phyloP scores from a whole-genome alignment of 2,329 filamentous ascomycete genomes.

The Emmonsiellopsis sp. region DNA sequence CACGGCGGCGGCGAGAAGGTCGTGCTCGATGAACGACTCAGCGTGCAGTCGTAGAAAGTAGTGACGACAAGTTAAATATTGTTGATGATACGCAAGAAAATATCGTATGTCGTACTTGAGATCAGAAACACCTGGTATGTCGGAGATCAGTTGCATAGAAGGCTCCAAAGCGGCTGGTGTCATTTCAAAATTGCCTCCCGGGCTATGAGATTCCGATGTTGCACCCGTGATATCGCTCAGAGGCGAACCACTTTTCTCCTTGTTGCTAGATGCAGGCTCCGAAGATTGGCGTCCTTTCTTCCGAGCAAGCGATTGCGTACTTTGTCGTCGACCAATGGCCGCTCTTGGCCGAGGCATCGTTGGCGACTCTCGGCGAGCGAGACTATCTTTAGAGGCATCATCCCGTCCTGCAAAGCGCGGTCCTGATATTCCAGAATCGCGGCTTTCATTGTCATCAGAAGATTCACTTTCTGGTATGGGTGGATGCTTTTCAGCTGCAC shows the following conservation, averaged over 20 bases:
- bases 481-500: constrained; percentile 28
- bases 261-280: constrained; percentile 27
- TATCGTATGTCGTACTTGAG: constrained; percentile 59
- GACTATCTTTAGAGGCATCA: constrained; percentile 28
- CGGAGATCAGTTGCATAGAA: constrained; percentile 15
- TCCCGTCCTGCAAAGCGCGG: constrained; percentile 28
- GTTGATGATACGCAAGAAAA: constrained; percentile 68
- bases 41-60: constrained; percentile 68
- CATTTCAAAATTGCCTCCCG: constrained; percentile 10
- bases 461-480: constrained; percentile 40
- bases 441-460: constrained; percentile 38
- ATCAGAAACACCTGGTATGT: constrained; percentile 17
- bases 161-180: constrained; percentile 3
- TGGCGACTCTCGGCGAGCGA: constrained; percentile 17
- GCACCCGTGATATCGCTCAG: constrained; percentile 38
- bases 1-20: constrained; percentile 62
- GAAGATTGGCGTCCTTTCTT: constrained; percentile 18
- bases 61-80: constrained; percentile 70
- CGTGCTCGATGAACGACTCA: constrained; percentile 62
- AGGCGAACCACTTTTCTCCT: constrained; percentile 42
- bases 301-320: constrained; percentile 18
- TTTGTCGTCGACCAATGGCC: constrained; percentile 19
- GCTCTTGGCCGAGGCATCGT: constrained; percentile 13
- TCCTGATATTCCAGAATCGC: constrained; percentile 30
- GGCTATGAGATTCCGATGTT: constrained; percentile 26